Percentiles rank a stretch among this genome's conserved stretches.
Conservation (phyloP, 1,284 basidiomycete species). For the Megacollybia platyphylla region DNA sequence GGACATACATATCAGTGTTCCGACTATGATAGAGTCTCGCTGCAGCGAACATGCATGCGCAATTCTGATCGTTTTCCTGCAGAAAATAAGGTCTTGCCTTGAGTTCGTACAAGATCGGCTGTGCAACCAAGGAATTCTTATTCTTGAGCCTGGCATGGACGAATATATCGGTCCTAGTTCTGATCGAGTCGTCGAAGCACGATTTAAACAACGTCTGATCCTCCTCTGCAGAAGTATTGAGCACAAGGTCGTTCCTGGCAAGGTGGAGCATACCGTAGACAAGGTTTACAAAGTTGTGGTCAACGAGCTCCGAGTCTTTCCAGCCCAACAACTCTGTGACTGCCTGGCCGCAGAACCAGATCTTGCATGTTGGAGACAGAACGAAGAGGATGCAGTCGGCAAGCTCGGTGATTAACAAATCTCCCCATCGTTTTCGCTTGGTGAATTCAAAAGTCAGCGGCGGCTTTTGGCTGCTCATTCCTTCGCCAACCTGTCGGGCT, state of each 20-base stretch:
- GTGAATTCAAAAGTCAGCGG: slow-evolving; percentile 59
- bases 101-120: slow-evolving; percentile 59
- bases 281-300: slow-evolving; percentile 49
- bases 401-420: slow-evolving; percentile 67
- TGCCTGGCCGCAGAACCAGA: slow-evolving; percentile 63
- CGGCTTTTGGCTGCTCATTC: background rate
- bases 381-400: slow-evolving; percentile 63
- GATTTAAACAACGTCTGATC: slow-evolving; percentile 47
- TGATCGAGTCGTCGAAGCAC: slow-evolving; percentile 43
- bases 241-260: slow-evolving; percentile 2
- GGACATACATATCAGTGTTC: slow-evolving; percentile 52
- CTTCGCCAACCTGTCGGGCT: too few species aligned
- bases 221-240: slow-evolving; percentile 27
- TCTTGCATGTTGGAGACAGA: slow-evolving; percentile 43
- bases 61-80: slow-evolving; percentile 20
- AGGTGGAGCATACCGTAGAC: slow-evolving; percentile 42
- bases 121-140: slow-evolving; percentile 13
- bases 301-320: slow-evolving; percentile 61
- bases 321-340: slow-evolving; percentile 64
- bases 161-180: slow-evolving; percentile 32
- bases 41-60: slow-evolving; percentile 55
- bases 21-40: slow-evolving; percentile 71
- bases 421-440: slow-evolving; percentile 76
- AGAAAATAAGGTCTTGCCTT: slow-evolving; percentile 52
- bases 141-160: slow-evolving; percentile 54